phyloP scores from a whole-genome alignment of 257 asterid species.

The Plectranthus barbatus region DNA sequence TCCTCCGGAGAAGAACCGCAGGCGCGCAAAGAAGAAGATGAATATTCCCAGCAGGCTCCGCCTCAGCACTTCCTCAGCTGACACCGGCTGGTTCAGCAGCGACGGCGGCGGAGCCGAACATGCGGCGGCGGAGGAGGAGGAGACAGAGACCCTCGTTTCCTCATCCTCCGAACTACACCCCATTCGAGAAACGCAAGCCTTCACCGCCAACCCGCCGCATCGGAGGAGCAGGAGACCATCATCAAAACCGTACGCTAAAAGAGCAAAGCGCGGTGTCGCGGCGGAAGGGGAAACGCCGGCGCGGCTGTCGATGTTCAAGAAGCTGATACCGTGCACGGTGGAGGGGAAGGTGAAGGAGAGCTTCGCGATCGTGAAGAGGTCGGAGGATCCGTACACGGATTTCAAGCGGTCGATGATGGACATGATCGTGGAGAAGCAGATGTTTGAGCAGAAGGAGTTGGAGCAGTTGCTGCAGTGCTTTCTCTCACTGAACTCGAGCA shows the following conservation, averaged over 20 bases:
- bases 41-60: slow-evolving; percentile 23
- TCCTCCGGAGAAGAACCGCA: slow-evolving; percentile 10
- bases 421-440: slow-evolving; percentile 80
- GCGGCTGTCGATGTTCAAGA: slow-evolving; percentile 63
- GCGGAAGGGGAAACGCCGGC: slow-evolving; percentile 40
- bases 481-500: slow-evolving; percentile 56
- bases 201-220: background rate
- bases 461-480: slow-evolving; percentile 76
- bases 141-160: slow-evolving; percentile 28
- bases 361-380: slow-evolving; percentile 75
- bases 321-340: slow-evolving; percentile 56
- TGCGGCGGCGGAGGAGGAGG: slow-evolving; percentile 5
- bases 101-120: background rate
- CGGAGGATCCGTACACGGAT: slow-evolving; percentile 70
- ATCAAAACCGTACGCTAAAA: background rate
- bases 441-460: slow-evolving; percentile 56
- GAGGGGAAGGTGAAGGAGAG: slow-evolving; percentile 87
- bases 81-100: slow-evolving; percentile 46
- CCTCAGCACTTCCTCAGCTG: slow-evolving; percentile 52
- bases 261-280: background rate
- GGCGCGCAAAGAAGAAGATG: slow-evolving; percentile 27
- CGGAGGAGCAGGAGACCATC: slow-evolving; percentile 12
- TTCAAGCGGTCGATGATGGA: slow-evolving; percentile 88
- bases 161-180: slow-evolving; percentile 13
- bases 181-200: slow-evolving; percentile 9